These are phyloP conservation scores for Anisodus tanguticus DNA, from an alignment of 257 asterid species.

Conservation along the genomic window DNA sequence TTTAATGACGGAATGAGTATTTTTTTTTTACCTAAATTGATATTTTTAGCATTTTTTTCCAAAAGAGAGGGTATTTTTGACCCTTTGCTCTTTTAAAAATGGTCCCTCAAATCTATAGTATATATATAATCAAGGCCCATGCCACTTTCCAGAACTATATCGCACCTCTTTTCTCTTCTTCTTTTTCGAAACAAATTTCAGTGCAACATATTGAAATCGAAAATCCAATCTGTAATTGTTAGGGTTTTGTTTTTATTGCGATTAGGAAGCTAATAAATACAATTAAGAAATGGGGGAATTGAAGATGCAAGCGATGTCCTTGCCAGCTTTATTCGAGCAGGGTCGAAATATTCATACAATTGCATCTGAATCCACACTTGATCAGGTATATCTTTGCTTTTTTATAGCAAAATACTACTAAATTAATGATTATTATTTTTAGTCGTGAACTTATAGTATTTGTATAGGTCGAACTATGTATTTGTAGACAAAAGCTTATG, in stretches of 20 bases:
- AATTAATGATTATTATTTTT: too few species aligned
- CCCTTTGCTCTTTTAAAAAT: too few species aligned
- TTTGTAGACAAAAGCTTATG: too few species aligned
- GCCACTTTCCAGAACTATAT: not conserved
- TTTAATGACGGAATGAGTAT: too few species aligned
- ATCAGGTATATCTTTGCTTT: conserved; percentile 41
- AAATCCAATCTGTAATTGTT: not conserved
- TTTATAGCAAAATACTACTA: not conserved
- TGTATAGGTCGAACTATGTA: too few species aligned
- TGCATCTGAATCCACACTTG: conserved; percentile 42
- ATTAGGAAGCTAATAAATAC: conserved; percentile 21
- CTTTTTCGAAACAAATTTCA: not conserved
- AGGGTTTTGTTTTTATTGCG: not conserved
- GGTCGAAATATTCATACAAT: conserved; percentile 41
- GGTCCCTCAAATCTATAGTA: too few species aligned
- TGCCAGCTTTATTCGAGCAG: conserved; percentile 45
- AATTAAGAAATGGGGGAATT: conserved; percentile 40
- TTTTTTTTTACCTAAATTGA: too few species aligned
- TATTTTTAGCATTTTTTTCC: too few species aligned
- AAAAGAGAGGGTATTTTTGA: too few species aligned
- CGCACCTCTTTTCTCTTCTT: not conserved
- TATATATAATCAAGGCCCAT: not conserved
- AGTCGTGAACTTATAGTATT: too few species aligned
- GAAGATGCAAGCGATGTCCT: conserved; percentile 43
- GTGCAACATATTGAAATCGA: not conserved